phyloP scores from a whole-genome alignment of 1,139 yeast species.

The Spencermartinsiella ligniputridi region DNA sequence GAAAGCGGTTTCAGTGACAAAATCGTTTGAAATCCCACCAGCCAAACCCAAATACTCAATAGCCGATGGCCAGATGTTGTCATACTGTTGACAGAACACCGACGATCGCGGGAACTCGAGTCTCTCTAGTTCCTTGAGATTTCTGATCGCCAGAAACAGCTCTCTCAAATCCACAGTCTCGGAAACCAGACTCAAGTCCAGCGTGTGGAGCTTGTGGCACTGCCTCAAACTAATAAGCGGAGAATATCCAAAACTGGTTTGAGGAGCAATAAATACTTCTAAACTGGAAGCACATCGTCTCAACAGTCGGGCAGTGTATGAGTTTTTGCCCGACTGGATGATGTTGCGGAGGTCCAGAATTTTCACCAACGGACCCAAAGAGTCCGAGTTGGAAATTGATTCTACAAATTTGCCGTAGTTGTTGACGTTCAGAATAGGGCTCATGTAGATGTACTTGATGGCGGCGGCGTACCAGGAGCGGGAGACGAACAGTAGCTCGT shows the following conservation, averaged over 20 bases:
- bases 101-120: slow-evolving; percentile 88
- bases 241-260: slow-evolving; percentile 88
- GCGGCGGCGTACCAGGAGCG: slow-evolving; percentile 56
- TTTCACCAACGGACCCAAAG: slow-evolving; percentile 33
- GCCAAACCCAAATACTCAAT: slow-evolving; percentile 69
- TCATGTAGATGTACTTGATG: slow-evolving; percentile 57
- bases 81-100: slow-evolving; percentile 62
- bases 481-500: slow-evolving; percentile 57
- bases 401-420: slow-evolving; percentile 75
- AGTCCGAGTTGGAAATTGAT: slow-evolving; percentile 40
- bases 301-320: slow-evolving; percentile 75
- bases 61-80: slow-evolving; percentile 69
- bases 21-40: slow-evolving; percentile 85
- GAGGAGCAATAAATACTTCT: slow-evolving; percentile 79
- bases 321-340: slow-evolving; percentile 90
- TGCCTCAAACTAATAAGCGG: slow-evolving; percentile 74
- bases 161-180: slow-evolving; percentile 83
- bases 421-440: slow-evolving; percentile 58
- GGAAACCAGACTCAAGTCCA: slow-evolving; percentile 84
- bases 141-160: slow-evolving; percentile 67
- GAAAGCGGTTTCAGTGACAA: slow-evolving; percentile 59
- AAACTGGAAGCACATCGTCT: slow-evolving; percentile 66
- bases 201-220: slow-evolving; percentile 57
- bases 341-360: slow-evolving; percentile 67
- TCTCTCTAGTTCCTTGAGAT: slow-evolving; percentile 59